A percentile compares a stretch with the other conserved stretches of the same genome.
phyloP scores from a whole-genome alignment of 2,329 filamentous ascomycete genomes.

The Colletotrichum sp. region DNA sequence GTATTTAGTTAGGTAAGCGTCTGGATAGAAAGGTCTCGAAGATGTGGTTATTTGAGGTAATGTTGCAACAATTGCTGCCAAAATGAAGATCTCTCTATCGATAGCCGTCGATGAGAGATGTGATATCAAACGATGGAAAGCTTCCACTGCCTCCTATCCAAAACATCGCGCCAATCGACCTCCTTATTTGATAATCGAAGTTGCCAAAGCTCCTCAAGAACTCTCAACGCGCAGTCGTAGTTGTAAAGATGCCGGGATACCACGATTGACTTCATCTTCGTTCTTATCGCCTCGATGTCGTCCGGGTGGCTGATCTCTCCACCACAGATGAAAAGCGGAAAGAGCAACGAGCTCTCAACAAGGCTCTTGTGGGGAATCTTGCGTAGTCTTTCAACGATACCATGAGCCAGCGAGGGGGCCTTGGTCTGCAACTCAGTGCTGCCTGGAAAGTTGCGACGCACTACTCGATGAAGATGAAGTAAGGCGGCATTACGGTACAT shows the following conservation, averaged over 20 bases:
- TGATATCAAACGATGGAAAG: not conserved
- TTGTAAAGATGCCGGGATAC: not conserved
- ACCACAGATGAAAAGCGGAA: not conserved
- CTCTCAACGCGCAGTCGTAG: not conserved
- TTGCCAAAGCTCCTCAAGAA: not conserved
- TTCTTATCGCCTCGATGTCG: not conserved
- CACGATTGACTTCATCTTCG: not conserved
- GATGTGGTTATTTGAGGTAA: too few species aligned
- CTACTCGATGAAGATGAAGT: not conserved
- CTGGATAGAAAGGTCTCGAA: too few species aligned
- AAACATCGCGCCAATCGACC: not conserved
- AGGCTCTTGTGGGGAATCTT: not conserved
- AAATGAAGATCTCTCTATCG: too few species aligned
- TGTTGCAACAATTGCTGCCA: too few species aligned
- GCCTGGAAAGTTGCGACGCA: not conserved
- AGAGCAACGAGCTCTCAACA: not conserved
- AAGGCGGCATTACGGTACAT: not conserved
- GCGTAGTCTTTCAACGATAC: not conserved
- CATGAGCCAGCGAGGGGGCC: not conserved
- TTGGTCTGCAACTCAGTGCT: not conserved
- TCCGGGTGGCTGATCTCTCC: not conserved
- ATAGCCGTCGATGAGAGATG: not conserved
- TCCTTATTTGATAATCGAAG: not conserved
- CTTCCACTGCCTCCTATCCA: not conserved
- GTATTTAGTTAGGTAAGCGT: not conserved